Conservation (phyloP, 192 early-diverging fungal species). For the Dissophora ornata region DNA sequence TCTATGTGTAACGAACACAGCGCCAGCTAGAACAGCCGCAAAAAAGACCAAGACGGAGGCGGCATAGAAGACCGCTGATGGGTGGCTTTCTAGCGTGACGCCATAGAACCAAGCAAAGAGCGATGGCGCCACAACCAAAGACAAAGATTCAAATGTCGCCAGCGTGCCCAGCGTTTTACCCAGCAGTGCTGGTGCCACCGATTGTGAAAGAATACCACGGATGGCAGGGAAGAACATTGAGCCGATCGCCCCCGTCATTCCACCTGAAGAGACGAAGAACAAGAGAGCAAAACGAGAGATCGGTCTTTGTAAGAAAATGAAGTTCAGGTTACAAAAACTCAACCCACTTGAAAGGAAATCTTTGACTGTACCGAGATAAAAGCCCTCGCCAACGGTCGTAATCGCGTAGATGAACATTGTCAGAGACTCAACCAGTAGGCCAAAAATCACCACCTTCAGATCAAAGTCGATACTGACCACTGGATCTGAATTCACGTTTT, state of each 20-base stretch:
- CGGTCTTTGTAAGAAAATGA: too few relatives aligned
- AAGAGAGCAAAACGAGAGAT: background rate
- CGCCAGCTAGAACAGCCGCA: background rate
- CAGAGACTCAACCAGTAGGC: constrained; percentile 16
- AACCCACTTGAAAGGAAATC: too few relatives aligned
- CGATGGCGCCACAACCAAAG: constrained; percentile 16
- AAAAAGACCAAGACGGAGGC: background rate
- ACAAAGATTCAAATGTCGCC: constrained; percentile 41
- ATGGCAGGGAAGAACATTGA: constrained; percentile 36
- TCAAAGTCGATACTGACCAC: constrained; percentile 25
- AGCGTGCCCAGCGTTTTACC: constrained; percentile 34
- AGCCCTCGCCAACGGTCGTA: constrained; percentile 23
- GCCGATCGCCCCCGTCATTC: constrained; percentile 28
- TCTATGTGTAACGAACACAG: background rate
- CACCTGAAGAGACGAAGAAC: constrained; percentile 1
- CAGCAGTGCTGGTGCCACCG: constrained; percentile 24
- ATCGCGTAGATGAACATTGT: constrained; percentile 27
- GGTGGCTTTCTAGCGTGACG: constrained; percentile 7
- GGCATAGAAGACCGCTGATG: constrained; percentile 15
- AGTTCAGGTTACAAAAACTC: too few relatives aligned
- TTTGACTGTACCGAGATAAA: constrained; percentile 27
- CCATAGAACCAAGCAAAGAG: constrained; percentile 24
- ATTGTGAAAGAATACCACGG: constrained; percentile 37
- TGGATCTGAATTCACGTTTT: background rate
- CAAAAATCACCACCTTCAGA: constrained; percentile 26